Evolutionary conservation across 1,284 basidiomycete species (phyloP).

Genomic region (Microbotryum violaceum): DNA sequence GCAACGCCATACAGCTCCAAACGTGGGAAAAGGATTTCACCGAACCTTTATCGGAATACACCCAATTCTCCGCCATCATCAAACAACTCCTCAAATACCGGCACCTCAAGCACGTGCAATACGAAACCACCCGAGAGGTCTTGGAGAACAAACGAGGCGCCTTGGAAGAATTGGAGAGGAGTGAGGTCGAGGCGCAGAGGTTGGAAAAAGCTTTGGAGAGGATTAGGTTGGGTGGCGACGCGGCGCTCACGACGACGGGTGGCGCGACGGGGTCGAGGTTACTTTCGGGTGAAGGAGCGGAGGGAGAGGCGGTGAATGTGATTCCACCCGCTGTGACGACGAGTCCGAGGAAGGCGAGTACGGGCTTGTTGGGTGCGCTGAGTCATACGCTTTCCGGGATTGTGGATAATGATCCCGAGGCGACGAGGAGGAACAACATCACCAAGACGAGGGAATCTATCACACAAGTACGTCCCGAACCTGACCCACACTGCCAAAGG

Average conservation of each 20-base stretch:
- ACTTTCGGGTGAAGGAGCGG: neutral
- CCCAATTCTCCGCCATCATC: conserved; percentile 90
- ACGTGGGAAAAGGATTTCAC: conserved; percentile 87
- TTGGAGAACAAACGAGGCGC: conserved; percentile 79
- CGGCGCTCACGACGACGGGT: conserved; percentile 14
- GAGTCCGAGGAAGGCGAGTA: conserved; percentile 11
- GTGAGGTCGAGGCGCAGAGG: conserved; percentile 80
- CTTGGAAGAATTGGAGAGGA: conserved; percentile 83
- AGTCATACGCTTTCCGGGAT: conserved; percentile 93
- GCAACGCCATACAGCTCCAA: conserved; percentile 58
- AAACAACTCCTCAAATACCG: conserved; percentile 88
- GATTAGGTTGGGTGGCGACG: conserved; percentile 29
- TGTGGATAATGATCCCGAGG: conserved; percentile 98
- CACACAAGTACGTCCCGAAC: conserved; percentile 59
- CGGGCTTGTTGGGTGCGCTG: conserved; percentile 79
- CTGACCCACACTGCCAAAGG: neutral
- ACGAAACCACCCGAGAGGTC: conserved; percentile 88
- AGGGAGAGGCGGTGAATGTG: neutral
- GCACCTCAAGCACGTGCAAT: conserved; percentile 97
- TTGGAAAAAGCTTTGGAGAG: conserved; percentile 71
- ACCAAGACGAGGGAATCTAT: conserved; percentile 91
- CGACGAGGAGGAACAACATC: conserved; percentile 82
- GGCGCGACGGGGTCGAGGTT: conserved; percentile 6
- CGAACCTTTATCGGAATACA: conserved; percentile 91
- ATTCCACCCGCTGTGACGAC: neutral